Base-by-base conservation (phyloP, 768 basidiomycete genomes). In the Xerocomus brunneocitrinus region DNA sequence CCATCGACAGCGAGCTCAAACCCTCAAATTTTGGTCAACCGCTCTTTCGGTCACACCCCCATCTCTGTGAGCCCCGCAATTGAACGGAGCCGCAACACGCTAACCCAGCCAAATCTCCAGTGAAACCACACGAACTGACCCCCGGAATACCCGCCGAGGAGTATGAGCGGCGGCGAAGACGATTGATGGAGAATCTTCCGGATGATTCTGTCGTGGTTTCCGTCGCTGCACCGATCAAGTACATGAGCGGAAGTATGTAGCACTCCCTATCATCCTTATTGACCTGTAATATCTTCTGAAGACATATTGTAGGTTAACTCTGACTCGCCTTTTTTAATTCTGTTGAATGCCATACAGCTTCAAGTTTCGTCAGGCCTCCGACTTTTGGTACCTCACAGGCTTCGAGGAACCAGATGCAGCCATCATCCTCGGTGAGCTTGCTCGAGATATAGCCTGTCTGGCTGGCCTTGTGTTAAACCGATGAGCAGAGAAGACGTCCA, bases 301-400 rank as follows among this genome's bases (percentile, higher is more conserved):
- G 79, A 87, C 58, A 93, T 92, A 62, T 93, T 91, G 90, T 92
- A 70, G 73, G 88, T 71, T 31, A 8, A 30, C 40, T 43, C 13
- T 49, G 31, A 44, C 59, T 44, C 30, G 19, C 25, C 39, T 28
- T 28, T 19, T 39, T n/a, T 50, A 52, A 27, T 57, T 24, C 50
- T 40, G 54, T 57, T 62, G 44, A 51, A 47, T 35, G 35, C 43
- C 14, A 8, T 47, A 32, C 65, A 98, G 95, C 69, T 97, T 98
- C 78, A 94, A 94, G 67, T 97, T 91, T 66, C 83, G 95, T 24
- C 95, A 95, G 71, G 83, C 83, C 0, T 92, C 90, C 35, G 87
- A 95, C 70, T 91, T 95, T 67, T 92, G 88, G 88, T 98, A 99
- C 68, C 76, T 99, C 13, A 97, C 97, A 0, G 97, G 97, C 10